phyloP scores from a whole-genome alignment of 495 filamentous ascomycete species.

The Aspergillus ellipticus region DNA sequence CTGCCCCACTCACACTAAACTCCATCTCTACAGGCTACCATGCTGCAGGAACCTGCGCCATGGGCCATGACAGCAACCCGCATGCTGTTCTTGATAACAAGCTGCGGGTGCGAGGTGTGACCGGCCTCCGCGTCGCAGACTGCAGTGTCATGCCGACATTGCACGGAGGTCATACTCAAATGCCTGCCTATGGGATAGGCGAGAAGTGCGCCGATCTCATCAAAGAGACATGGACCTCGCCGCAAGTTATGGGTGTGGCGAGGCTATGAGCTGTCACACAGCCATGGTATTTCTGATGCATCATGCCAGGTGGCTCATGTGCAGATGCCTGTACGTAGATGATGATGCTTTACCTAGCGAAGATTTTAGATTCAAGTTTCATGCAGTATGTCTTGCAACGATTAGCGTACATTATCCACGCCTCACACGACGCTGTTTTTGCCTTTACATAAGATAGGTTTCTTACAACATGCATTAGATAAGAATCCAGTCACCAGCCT shows the following conservation, averaged over 20 bases:
- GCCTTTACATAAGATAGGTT: not conserved
- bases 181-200: slow-evolving; percentile 57
- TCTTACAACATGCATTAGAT: too few relatives aligned
- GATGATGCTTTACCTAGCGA: too few relatives aligned
- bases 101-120: slow-evolving; percentile 49
- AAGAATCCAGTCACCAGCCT: too few relatives aligned
- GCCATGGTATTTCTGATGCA: too few relatives aligned
- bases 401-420: too few relatives aligned
- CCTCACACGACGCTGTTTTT: not conserved
- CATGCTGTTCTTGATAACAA: slow-evolving; percentile 54
- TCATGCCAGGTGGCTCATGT: too few relatives aligned
- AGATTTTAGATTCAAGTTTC: too few relatives aligned
- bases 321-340: too few relatives aligned
- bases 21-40: slow-evolving; percentile 38
- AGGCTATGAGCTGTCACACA: not conserved
- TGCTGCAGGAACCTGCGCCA: slow-evolving; percentile 50
- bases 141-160: slow-evolving; percentile 54
- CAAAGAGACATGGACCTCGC: slow-evolving; percentile 36
- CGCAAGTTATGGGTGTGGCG: not conserved
- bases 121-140: slow-evolving; percentile 52
- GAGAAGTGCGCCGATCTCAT: slow-evolving; percentile 58
- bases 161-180: slow-evolving; percentile 54
- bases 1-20: slow-evolving; percentile 9
- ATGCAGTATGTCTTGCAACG: too few relatives aligned
- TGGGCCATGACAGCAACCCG: slow-evolving; percentile 43